Base-by-base conservation (phyloP, 345 rosid genomes). In the Schrenkiella parvula region DNA sequence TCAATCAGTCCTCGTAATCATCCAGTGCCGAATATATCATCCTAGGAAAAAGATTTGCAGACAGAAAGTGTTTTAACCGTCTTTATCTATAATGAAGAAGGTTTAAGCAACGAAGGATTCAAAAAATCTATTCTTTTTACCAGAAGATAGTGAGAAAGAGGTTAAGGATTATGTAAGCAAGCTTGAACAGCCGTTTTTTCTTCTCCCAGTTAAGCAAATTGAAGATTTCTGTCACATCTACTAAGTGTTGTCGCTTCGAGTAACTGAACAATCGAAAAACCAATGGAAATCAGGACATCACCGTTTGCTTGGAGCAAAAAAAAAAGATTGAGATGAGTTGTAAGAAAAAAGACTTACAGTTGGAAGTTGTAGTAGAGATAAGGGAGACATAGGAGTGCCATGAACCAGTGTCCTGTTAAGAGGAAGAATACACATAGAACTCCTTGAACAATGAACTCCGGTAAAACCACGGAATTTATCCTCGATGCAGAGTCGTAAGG, bases 171-270 rank as follows among this genome's bases (percentile, higher is more conserved):
- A 92, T 79, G 75, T 92, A 95, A 50, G 72, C 89, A 18, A 95
- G 93, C 72, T 90, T 95, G 86, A 88, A 85, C 75, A 92, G 85
- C 26, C 99, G 88, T 52, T 79, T 84, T 86, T 88, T 88, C 92
- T 92, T 92, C 85, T 95, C 99, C 91, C 91, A 77, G 44, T 73
- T 72, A 8, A 95, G 96, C 80, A 78, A 68, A 80, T 92, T 95
- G 81, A 90, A 92, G 57, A 95, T 92, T 87, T 95, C 97, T 0
- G 99, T 95, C 22, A 95, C 98, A 78, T 95, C 98, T 73, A 90
- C 70, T 29, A 95, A 79, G 72, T 95, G 99, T 48, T 79, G 80
- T 70, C 78, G 67, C 56, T 54, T 79, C 9, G 85, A 85, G 75
- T 90, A 95, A 58, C 98, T 95, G 77, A 57, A 53, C 12, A 65